phyloP scores from a whole-genome alignment of 2,329 filamentous ascomycete genomes.

The Botryotinia narcissicola region DNA sequence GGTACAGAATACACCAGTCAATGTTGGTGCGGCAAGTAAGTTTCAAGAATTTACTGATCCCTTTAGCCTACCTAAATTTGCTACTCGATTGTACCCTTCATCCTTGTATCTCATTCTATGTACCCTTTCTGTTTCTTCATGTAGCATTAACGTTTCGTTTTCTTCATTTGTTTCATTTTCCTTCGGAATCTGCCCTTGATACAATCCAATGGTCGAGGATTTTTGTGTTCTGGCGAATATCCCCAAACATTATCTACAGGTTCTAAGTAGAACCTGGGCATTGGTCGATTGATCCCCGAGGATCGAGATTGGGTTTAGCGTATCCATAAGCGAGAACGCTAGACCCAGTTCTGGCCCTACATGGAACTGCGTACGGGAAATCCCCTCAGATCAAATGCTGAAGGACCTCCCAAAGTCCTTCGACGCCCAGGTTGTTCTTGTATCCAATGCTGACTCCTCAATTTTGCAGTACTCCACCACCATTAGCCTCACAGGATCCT shows the following conservation, averaged over 20 bases:
- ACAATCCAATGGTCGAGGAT: background rate
- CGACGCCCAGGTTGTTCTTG: background rate
- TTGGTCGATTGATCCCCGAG: background rate
- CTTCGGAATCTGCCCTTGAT: background rate
- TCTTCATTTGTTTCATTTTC: background rate
- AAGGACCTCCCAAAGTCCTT: background rate
- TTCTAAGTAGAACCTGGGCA: background rate
- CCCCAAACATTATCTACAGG: background rate
- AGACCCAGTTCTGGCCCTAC: background rate
- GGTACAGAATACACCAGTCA: constrained; percentile 37
- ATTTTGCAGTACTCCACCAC: constrained; percentile 28
- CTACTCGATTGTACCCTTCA: background rate
- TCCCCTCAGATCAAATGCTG: background rate
- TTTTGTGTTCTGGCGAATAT: background rate
- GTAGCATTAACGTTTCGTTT: background rate
- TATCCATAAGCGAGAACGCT: background rate
- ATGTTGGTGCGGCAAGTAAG: constrained; percentile 38
- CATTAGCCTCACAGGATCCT: constrained; percentile 26
- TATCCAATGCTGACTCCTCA: background rate
- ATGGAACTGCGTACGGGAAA: background rate
- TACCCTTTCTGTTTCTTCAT: background rate
- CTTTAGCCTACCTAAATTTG: background rate
- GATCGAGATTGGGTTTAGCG: background rate
- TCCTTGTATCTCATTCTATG: background rate
- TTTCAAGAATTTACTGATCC: background rate